phyloP scores from a whole-genome alignment of 1,284 basidiomycete genomes.

The Tausonia pullulans region DNA sequence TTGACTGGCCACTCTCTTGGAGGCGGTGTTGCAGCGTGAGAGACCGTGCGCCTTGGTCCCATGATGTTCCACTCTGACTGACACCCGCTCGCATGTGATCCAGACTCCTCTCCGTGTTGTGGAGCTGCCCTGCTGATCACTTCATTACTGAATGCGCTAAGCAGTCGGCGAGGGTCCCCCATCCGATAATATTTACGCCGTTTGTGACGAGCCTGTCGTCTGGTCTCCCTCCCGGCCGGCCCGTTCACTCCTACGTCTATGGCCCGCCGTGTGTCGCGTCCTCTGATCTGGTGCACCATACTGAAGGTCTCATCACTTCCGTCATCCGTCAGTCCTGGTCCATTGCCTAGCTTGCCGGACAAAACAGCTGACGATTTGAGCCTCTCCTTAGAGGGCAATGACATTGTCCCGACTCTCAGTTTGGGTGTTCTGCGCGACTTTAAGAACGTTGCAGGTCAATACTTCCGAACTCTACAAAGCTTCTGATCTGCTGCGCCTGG shows the following conservation, averaged over 20 bases:
- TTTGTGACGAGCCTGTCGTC: constrained; percentile 38
- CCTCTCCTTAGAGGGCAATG: constrained; percentile 20
- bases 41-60: background rate
- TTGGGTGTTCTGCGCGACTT: constrained; percentile 40
- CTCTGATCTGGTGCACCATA: constrained; percentile 36
- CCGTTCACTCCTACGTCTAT: constrained; percentile 19
- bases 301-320: constrained; percentile 37
- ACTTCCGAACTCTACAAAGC: constrained; percentile 1
- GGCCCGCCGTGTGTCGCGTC: constrained; percentile 37
- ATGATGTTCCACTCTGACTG: background rate
- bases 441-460: constrained; percentile 34
- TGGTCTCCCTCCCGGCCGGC: constrained; percentile 39
- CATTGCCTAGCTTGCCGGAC: background rate
- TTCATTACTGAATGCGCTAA: constrained; percentile 7
- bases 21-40: constrained; percentile 37
- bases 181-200: constrained; percentile 23
- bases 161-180: background rate
- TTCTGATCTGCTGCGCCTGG: background rate
- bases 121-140: constrained; percentile 18
- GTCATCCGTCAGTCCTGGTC: constrained; percentile 31
- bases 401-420: constrained; percentile 35
- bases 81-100: background rate
- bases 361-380: background rate
- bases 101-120: constrained; percentile 22
- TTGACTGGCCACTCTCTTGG: constrained; percentile 41